Conservation (phyloP, 2,329 filamentous ascomycete genomes). For the Thermochaetoides dissita region DNA sequence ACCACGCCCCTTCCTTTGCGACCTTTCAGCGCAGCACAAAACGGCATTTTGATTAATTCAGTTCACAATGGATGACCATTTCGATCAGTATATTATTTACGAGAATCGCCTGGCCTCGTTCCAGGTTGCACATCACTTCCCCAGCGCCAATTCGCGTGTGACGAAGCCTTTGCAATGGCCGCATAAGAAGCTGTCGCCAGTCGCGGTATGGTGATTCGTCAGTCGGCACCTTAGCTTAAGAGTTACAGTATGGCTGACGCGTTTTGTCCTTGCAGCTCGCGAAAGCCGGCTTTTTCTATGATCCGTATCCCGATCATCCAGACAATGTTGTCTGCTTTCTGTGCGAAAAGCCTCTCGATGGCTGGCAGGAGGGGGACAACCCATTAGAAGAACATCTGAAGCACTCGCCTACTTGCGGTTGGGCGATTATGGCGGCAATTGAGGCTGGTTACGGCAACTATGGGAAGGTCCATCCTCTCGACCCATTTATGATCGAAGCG, state of each 20-base stretch:
- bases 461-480: slow-evolving; percentile 58
- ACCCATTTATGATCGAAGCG: slow-evolving; percentile 57
- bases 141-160: slow-evolving; percentile 43
- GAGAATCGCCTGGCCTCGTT: slow-evolving; percentile 75
- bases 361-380: slow-evolving; percentile 80
- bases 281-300: slow-evolving; percentile 80
- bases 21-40: too few species aligned
- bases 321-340: slow-evolving; percentile 88
- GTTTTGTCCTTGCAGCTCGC: slow-evolving; percentile 49
- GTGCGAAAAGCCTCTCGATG: slow-evolving; percentile 71
- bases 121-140: slow-evolving; percentile 41
- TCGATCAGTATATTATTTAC: slow-evolving; percentile 28
- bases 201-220: slow-evolving; percentile 36
- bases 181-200: slow-evolving; percentile 51
- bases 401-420: slow-evolving; percentile 71
- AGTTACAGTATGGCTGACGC: slow-evolving; percentile 14
- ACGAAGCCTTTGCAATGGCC: slow-evolving; percentile 60
- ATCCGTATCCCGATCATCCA: slow-evolving; percentile 56
- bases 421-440: slow-evolving; percentile 59
- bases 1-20: too few species aligned
- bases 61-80: too few species aligned
- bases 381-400: slow-evolving; percentile 74
- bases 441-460: slow-evolving; percentile 49
- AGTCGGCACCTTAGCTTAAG: too few species aligned
- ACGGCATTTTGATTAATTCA: too few species aligned